Percentiles rank a stretch among this genome's conserved stretches.
Conservation (phyloP, 306 rosid genomes). For the Prosopis cineraria region DNA sequence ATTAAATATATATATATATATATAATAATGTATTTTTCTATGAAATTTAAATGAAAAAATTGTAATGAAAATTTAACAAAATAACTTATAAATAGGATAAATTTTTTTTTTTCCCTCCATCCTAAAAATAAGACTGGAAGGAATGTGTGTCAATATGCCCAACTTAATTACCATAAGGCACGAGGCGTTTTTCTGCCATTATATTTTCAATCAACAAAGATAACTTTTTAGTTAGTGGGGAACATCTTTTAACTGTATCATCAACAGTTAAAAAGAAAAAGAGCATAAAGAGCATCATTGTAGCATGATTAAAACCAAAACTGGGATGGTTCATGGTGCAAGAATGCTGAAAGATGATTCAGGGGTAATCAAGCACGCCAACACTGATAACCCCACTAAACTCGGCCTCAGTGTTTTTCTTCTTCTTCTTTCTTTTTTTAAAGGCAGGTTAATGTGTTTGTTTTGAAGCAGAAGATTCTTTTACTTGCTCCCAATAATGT, state of each 20-base stretch:
- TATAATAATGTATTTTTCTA: too few relatives aligned
- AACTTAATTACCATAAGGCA: neutral
- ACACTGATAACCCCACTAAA: neutral
- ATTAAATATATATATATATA: too few relatives aligned
- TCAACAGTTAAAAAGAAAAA: neutral
- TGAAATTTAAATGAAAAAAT: too few relatives aligned
- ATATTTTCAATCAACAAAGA: neutral
- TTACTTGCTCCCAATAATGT: neutral
- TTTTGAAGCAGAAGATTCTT: neutral
- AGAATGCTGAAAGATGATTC: neutral
- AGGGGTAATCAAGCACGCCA: neutral
- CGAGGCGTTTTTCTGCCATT: neutral
- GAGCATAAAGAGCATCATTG: neutral
- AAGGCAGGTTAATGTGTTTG: neutral
- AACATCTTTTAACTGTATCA: neutral
- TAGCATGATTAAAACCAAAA: conserved; percentile 11
- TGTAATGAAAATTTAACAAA: too few relatives aligned
- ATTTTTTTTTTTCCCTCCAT: too few relatives aligned
- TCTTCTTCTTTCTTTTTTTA: too few relatives aligned
- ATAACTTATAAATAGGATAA: too few relatives aligned
- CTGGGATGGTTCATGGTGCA: neutral
- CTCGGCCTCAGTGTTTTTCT: neutral
- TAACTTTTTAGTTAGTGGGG: conserved; percentile 7
- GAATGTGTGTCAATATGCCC: too few relatives aligned
- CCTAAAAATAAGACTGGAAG: too few relatives aligned